Evolutionary conservation across 2,329 filamentous ascomycete species (phyloP).

Genomic region (Coniochaeta ligniaria): DNA sequence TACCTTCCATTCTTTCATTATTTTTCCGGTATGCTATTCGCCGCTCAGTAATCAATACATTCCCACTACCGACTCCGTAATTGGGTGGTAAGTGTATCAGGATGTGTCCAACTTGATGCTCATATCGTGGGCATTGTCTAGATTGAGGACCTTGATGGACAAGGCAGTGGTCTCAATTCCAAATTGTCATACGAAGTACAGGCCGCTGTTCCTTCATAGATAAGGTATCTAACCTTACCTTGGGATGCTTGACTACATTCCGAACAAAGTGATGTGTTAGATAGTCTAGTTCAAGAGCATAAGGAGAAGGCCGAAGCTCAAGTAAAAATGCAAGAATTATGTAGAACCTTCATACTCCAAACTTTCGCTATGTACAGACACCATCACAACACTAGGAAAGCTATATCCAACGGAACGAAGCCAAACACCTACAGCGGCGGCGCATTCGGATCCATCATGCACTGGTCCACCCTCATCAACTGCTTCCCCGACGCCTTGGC

Average conservation of each 20-base stretch:
- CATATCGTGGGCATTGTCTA: too few species aligned
- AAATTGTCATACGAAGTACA: too few species aligned
- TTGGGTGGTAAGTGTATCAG: too few species aligned
- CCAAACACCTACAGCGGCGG: constrained; percentile 17
- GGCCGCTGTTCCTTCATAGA: too few species aligned
- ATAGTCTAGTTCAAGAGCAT: too few species aligned
- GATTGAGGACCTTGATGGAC: too few species aligned
- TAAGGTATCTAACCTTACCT: too few species aligned
- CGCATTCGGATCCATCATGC: constrained; percentile 26
- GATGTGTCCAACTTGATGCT: too few species aligned
- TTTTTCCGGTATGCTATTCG: neutral
- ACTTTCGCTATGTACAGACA: neutral
- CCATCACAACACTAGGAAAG: neutral
- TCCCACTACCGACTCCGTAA: too few species aligned
- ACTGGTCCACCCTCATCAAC: constrained; percentile 27
- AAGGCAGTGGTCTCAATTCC: neutral
- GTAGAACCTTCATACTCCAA: neutral
- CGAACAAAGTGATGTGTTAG: too few species aligned
- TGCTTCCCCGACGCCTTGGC: constrained; percentile 57
- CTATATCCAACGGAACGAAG: neutral
- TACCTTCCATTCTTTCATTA: neutral
- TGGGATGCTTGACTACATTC: too few species aligned
- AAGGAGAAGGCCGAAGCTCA: too few species aligned
- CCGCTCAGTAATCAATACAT: neutral
- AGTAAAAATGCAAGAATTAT: neutral